These are phyloP conservation scores for Funneliformis mosseae DNA, from an alignment of 192 early-diverging fungal genomes.

Conservation along the genomic window DNA sequence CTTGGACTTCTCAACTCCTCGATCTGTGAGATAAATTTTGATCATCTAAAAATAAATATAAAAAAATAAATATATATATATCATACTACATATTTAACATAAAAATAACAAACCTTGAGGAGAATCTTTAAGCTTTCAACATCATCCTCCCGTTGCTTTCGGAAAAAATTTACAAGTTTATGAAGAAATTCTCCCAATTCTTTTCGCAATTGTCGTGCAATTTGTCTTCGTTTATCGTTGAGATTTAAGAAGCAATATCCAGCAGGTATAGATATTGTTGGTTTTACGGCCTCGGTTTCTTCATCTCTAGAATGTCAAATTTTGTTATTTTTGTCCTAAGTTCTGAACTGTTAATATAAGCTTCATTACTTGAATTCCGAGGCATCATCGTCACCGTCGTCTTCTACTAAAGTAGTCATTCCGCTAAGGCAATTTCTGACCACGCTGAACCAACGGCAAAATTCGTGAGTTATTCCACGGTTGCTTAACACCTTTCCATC, in stretches of 20 bases:
- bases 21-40: constrained; percentile 53
- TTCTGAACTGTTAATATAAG: constrained; percentile 14
- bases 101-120: constrained; percentile 51
- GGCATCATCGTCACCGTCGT: constrained; percentile 50
- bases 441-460: constrained; percentile 52
- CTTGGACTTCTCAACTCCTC: constrained; percentile 53
- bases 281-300: constrained; percentile 42
- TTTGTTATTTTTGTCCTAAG: constrained; percentile 3
- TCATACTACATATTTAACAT: neutral
- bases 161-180: constrained; percentile 54
- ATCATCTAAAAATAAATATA: constrained; percentile 35
- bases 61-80: neutral
- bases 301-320: constrained; percentile 41
- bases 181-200: constrained; percentile 56
- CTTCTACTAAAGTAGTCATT: constrained; percentile 53
- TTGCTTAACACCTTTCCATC: constrained; percentile 41
- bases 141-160: constrained; percentile 66
- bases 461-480: constrained; percentile 51
- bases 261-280: constrained; percentile 48
- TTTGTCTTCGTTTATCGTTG: constrained; percentile 51
- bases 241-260: constrained; percentile 73
- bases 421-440: constrained; percentile 59
- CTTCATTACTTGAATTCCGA: constrained; percentile 42
- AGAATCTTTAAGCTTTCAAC: constrained; percentile 73
- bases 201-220: constrained; percentile 53